These are phyloP conservation scores for Medicago truncatula DNA, from an alignment of 306 rosid species.

Conservation along the genomic window MtrunA17r5.0-ANR NC_053044.1:2417001-2417500, in stretches of 20 bases:
- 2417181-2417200: neutral
- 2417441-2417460: neutral
- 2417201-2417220: slow-evolving; percentile 31
- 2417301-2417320: slow-evolving; percentile 24
- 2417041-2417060: neutral
- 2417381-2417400: neutral
- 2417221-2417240: slow-evolving; percentile 40
- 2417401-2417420: neutral
- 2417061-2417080: neutral
- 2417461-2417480: neutral
- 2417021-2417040: neutral
- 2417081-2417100: slow-evolving; percentile 38
- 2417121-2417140: slow-evolving; percentile 31
- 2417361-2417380: neutral
- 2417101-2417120: slow-evolving; percentile 31
- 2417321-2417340: slow-evolving; percentile 20
- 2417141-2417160: slow-evolving; percentile 3
- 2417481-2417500: neutral
- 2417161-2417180: neutral
- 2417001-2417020: neutral
- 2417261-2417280: slow-evolving; percentile 28
- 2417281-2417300: neutral
- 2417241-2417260: neutral
- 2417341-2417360: neutral
- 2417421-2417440: neutral